Evolutionary conservation across 805 yeast genomes (phyloP), one percentile per base, ranked within the genome.

Genomic region (Yamadazyma nakazawae): DNA sequence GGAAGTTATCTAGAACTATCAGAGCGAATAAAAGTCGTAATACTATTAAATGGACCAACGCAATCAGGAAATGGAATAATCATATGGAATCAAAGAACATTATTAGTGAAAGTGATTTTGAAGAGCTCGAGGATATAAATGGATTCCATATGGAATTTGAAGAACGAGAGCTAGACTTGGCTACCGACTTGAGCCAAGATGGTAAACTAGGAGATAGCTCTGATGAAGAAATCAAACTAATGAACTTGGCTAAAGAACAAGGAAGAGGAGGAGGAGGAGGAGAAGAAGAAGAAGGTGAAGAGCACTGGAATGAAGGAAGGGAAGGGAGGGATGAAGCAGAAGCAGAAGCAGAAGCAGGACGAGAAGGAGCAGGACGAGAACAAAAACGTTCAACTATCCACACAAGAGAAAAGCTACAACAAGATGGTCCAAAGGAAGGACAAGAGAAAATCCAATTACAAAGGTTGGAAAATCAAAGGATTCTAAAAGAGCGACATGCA

Each of bases 21-120:
- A 54, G 74, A 32, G 63, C 70, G 37, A 67, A 60, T 54, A 68
- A 67, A 50, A 60, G 72, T n/a, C 51, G 76, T 42, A 70, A 69
- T 46, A 64, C 59, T 5, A 56, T 56, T 5, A 65, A 63, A 43
- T 59, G 52, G 50, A 25, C 34, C 17, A 51, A 42, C 21, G 21
- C 37, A 40, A 44, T 45, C 12, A 14, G 43, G 16, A 43, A 47
- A 40, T 44, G 46, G 49, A 45, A 41, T 25, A 43, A 25, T 37
- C 40, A 48, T 16, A 18, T 25, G 21, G 50, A 45, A 17, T 21
- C 43, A 17, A 35, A 39, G 32, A 37, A 44, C 26, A 49, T 52
- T 2, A 67, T 68, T 26, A 62, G 65, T 43, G 74, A 66, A 30
- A 63, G 70, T 16, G 74, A 70, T 47, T 70, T 70, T 48, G 74